Base-by-base conservation (phyloP, 208 protist genomes). In the Phytomonas serpens region DNA sequence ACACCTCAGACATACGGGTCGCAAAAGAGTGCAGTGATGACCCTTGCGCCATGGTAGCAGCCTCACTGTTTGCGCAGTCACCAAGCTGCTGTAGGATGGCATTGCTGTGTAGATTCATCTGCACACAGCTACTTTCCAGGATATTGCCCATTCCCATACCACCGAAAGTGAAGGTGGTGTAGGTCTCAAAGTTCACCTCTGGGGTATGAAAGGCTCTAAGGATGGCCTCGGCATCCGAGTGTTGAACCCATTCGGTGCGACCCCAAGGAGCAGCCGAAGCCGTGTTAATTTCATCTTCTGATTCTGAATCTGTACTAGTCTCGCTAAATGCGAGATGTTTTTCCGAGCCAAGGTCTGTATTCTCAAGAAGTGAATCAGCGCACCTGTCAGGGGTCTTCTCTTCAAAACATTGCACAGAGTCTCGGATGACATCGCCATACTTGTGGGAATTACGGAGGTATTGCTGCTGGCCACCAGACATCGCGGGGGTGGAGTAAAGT, bases 181-280 rank as follows among this genome's bases (percentile, higher is more conserved):
- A 83, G 23, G 76, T 84, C 6, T 72, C 66, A 65, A 89, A 90
- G 19, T 71, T 27, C 32, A 61, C 57, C 66, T 89, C 85, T 1
- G 88, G 81, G 3, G 84, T 90, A 67, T 86, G 78, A 71, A 93
- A 88, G 47, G 84, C 82, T 13, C 82, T 80, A 4, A 95, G 72
- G 62, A 93, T 67, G n/a, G 40, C 40, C 40, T 47, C 40, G 14
- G 14, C 40, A 19, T 47, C 40, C 40, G 40, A 47, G 40, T 47
- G 40, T 47, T 11, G 40, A 11, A 47, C 9, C 7, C 40, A 47
- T 16, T 47, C 40, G 2, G 40, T 47, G 2, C 40, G 6, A 11
- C 40, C 14, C 40, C 40, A 47, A 23, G 13, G 40, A 47, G 7
- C 9, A 47, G 13, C 40, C 40, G 40, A 47, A 11, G 14, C 40